Conservation (phyloP, 73 alveolate genomes). For the Blepharisma stoltei region DNA sequence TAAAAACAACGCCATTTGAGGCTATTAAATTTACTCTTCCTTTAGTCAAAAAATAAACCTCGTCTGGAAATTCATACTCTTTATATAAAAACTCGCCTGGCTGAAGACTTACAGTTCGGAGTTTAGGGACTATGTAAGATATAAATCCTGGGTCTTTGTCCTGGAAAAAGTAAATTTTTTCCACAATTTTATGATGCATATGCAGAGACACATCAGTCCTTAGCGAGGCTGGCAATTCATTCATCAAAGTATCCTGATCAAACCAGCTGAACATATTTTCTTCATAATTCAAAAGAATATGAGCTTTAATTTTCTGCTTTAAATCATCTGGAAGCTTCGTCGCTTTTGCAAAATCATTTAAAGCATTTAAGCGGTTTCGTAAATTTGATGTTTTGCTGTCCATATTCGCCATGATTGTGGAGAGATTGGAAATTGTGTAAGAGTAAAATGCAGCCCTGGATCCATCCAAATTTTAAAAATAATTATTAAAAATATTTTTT, state of each 20-base stretch:
- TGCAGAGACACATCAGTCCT: conserved; percentile 34
- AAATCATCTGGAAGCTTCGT: conserved; percentile 33
- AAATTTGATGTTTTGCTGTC: conserved; percentile 7
- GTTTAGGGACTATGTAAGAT: conserved; percentile 26
- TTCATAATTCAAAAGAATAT: conserved; percentile 5
- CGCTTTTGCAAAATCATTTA: conserved; percentile 34
- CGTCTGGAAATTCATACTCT: conserved; percentile 33
- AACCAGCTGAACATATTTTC: conserved; percentile 26
- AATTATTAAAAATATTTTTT: conserved; percentile 12
- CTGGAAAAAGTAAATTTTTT: conserved; percentile 22
- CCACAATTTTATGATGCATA: conserved; percentile 25
- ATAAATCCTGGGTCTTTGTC: conserved; percentile 37
- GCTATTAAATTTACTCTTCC: conserved; percentile 33
- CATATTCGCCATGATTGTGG: conserved; percentile 45
- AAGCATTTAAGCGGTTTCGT: conserved; percentile 1
- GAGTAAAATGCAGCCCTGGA: conserved; percentile 79
- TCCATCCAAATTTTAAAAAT: neutral
- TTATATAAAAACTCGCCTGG: conserved; percentile 30
- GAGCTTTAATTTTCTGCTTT: conserved; percentile 2
- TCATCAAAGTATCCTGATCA: conserved; percentile 21
- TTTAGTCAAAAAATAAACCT: conserved; percentile 27
- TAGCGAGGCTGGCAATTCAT: conserved; percentile 33
- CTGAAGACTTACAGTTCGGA: neutral
- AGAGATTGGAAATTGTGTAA: conserved; percentile 60
- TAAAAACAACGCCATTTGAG: conserved; percentile 9